These are phyloP conservation scores for Ascochyta clinopodiicola DNA, from an alignment of 2,329 filamentous ascomycete genomes.

Conservation along the genomic window DNA sequence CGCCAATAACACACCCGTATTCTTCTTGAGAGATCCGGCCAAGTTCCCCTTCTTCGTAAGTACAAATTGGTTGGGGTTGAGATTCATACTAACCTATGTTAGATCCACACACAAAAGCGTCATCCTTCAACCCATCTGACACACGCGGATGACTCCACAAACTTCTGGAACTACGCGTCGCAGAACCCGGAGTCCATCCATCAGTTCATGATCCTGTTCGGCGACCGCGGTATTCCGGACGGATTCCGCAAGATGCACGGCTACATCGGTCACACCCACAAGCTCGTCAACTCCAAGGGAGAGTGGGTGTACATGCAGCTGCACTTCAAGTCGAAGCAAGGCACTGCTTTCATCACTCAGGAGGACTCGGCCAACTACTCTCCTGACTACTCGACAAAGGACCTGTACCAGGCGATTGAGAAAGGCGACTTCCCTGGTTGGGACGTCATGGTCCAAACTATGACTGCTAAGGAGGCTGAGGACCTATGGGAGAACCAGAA, in stretches of 20 bases:
- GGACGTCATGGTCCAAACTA: conserved; percentile 59
- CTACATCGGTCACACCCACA: conserved; percentile 60
- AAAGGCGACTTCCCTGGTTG: conserved; percentile 60
- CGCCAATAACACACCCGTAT: conserved; percentile 76
- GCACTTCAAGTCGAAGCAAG: conserved; percentile 62
- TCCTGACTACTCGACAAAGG: conserved; percentile 61
- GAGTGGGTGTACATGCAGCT: conserved; percentile 62
- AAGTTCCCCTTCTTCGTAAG: conserved; percentile 57
- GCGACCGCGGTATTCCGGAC: conserved; percentile 62
- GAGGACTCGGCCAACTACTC: conserved; percentile 58
- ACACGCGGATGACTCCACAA: conserved; percentile 68
- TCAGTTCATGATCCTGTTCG: conserved; percentile 62
- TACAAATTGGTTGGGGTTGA: not conserved
- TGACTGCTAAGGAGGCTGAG: conserved; percentile 61
- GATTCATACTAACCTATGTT: conserved; percentile 58
- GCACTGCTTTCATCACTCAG: conserved; percentile 60
- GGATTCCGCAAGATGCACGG: conserved; percentile 64
- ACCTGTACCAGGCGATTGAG: conserved; percentile 60
- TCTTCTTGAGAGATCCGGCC: conserved; percentile 75
- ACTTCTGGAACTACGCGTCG: conserved; percentile 70
- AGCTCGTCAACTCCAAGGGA: conserved; percentile 61
- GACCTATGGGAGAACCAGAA: conserved; percentile 59
- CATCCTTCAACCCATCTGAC: conserved; percentile 73
- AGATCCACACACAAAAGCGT: conserved; percentile 72
- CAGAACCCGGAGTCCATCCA: conserved; percentile 62